phyloP scores from a whole-genome alignment of 768 basidiomycete genomes.

The Tricholoma matsutake region DNA sequence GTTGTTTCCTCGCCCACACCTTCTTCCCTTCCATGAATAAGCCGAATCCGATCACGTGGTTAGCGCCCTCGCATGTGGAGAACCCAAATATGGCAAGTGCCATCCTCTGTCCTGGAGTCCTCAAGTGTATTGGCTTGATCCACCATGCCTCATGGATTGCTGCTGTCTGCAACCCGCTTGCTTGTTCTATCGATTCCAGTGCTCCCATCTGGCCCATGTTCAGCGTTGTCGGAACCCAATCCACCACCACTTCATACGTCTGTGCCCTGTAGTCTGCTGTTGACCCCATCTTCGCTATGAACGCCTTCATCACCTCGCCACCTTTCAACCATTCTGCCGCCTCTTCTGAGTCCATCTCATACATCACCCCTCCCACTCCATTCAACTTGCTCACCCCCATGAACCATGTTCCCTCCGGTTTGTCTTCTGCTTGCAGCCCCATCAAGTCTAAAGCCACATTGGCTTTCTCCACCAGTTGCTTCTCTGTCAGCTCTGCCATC shows the following conservation, averaged over 20 bases:
- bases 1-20: conserved; percentile 9
- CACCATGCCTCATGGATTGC: no score
- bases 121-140: not conserved
- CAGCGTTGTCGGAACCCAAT: not conserved
- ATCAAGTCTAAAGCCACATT: no score
- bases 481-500: no score
- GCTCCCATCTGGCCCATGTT: not conserved
- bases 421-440: no score
- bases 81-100: not conserved
- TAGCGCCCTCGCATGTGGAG: conserved; percentile 6
- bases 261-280: not conserved
- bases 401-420: no score
- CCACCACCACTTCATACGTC: not conserved
- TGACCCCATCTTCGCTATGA: not conserved
- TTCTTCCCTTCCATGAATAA: conserved; percentile 14
- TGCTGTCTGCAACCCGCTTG: not conserved
- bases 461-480: no score
- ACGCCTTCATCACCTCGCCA: not conserved
- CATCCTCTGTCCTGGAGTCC: not conserved
- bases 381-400: no score
- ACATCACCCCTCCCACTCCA: no score
- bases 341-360: no score
- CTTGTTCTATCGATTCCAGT: not conserved
- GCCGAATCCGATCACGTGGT: conserved; percentile 9
- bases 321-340: no score